Evolutionary conservation across 768 basidiomycete species (phyloP).

Genomic region (Tricholoma sp.): DNA sequence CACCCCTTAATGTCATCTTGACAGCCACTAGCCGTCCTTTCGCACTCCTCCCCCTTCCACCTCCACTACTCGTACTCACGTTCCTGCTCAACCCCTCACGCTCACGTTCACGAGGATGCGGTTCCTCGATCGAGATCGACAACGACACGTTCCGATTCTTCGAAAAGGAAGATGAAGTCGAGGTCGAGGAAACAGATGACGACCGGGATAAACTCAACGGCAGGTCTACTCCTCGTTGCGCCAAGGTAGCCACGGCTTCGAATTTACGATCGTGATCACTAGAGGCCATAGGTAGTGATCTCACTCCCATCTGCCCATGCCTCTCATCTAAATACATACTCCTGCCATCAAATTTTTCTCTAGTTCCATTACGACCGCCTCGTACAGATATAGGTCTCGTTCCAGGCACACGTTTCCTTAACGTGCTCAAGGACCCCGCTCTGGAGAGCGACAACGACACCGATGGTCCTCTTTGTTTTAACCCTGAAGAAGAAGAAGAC

Average conservation of each 20-base stretch:
- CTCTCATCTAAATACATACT: background rate
- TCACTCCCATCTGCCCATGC: background rate
- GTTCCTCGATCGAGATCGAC: conserved; percentile 8
- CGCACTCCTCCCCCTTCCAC: background rate
- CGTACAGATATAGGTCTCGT: background rate
- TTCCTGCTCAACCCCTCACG: background rate
- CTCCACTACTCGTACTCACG: background rate
- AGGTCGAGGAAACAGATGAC: conserved; percentile 9
- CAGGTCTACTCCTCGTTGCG: background rate
- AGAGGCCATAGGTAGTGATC: background rate
- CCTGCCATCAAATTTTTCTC: background rate
- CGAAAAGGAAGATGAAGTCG: background rate
- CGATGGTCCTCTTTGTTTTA: conserved; percentile 2
- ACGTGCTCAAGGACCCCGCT: conserved; percentile 8
- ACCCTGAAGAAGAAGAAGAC: conserved; percentile 2
- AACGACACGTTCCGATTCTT: background rate
- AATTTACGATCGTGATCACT: background rate
- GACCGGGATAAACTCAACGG: conserved; percentile 10
- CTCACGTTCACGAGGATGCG: background rate
- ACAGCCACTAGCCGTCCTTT: conserved; percentile 35
- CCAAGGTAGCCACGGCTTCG: background rate
- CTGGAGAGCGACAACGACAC: conserved; percentile 3
- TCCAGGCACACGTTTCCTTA: background rate
- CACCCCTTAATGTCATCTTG: conserved; percentile 40
- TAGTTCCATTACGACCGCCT: background rate